Percentiles rank a stretch among this genome's conserved stretches.
Conservation (phyloP, 441 rosid genomes). For the Populus hybrid region DNA sequence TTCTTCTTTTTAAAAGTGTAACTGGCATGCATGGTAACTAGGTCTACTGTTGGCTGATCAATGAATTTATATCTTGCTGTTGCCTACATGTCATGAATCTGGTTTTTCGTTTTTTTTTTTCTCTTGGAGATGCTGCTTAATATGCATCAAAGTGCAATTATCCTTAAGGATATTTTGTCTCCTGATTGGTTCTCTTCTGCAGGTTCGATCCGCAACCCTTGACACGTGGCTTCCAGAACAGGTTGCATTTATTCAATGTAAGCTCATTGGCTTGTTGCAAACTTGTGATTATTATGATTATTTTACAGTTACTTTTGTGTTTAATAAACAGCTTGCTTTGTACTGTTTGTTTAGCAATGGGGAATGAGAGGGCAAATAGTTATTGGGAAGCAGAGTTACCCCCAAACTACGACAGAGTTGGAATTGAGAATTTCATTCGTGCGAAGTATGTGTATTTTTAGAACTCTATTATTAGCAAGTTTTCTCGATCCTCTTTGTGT, state of each 20-base stretch:
- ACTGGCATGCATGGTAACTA: background rate
- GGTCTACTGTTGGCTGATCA: background rate
- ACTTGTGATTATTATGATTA: constrained; percentile 16
- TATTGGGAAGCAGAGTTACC: constrained; percentile 99
- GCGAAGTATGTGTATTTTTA: constrained; percentile 69
- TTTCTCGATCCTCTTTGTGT: background rate
- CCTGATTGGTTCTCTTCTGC: constrained; percentile 24
- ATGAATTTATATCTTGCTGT: background rate
- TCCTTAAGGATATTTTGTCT: constrained; percentile 1
- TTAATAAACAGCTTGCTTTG: constrained; percentile 14
- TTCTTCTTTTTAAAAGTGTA: background rate
- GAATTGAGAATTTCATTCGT: constrained; percentile 97
- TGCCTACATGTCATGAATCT: background rate
- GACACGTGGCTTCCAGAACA: constrained; percentile 99
- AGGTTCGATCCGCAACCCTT: constrained; percentile 98
- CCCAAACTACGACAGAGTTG: constrained; percentile 96
- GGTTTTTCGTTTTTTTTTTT: background rate
- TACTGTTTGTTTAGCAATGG: constrained; percentile 69
- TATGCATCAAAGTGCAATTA: background rate
- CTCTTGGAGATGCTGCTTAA: background rate
- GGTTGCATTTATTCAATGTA: constrained; percentile 97
- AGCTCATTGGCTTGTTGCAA: constrained; percentile 27
- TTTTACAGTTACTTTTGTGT: constrained; percentile 9
- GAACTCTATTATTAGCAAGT: background rate
- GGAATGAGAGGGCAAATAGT: constrained; percentile 93